phyloP scores from a whole-genome alignment of 306 rosid genomes.

The Castanospermum australe region DNA sequence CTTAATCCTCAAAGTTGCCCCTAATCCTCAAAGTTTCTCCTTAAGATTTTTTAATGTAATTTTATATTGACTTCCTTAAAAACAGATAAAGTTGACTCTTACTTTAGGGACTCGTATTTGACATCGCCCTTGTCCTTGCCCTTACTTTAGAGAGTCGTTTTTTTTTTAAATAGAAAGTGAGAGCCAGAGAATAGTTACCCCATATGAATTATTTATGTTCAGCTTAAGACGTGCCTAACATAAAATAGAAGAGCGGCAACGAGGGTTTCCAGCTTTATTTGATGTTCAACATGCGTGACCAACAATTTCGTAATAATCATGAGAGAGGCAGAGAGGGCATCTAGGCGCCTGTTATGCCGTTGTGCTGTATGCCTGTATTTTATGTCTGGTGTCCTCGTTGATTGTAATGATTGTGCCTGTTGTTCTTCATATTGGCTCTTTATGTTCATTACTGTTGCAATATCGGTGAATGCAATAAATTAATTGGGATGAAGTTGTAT shows the following conservation, averaged over 20 bases:
- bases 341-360: not conserved
- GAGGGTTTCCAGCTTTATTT: not conserved
- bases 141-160: too few relatives aligned
- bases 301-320: not conserved
- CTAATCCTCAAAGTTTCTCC: too few relatives aligned
- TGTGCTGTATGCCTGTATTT: too few relatives aligned
- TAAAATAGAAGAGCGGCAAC: not conserved
- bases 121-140: too few relatives aligned
- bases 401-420: not conserved
- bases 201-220: not conserved
- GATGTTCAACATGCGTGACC: not conserved
- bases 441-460: not conserved
- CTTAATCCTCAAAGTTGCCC: too few relatives aligned
- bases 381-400: not conserved
- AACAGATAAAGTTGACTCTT: too few relatives aligned
- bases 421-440: not conserved
- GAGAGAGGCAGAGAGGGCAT: not conserved
- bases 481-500: not conserved
- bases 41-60: too few relatives aligned
- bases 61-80: too few relatives aligned
- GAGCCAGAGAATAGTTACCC: not conserved
- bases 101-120: too few relatives aligned
- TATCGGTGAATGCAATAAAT: not conserved
- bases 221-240: not conserved
- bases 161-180: too few relatives aligned